phyloP scores from a whole-genome alignment of 306 rosid genomes.

The Fragaria nilgerrensis region DNA sequence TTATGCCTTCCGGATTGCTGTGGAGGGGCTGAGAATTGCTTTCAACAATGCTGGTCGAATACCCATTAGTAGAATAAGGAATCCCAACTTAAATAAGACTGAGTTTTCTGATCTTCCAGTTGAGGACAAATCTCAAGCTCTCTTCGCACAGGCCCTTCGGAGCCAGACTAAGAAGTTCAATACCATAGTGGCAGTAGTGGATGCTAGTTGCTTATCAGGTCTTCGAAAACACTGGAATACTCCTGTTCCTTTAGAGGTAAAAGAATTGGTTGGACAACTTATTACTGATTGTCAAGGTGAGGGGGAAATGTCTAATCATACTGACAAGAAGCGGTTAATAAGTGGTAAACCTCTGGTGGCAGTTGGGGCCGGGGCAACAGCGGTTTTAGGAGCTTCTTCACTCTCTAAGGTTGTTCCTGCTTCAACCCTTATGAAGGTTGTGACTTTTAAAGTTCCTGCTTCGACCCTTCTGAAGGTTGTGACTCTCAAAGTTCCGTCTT shows the following conservation, averaged over 20 bases:
- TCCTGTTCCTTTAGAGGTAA: slow-evolving; percentile 55
- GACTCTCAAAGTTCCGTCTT: slow-evolving; percentile 55
- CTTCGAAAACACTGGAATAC: slow-evolving; percentile 78
- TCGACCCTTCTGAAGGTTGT: slow-evolving; percentile 56
- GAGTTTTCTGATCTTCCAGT: slow-evolving; percentile 58
- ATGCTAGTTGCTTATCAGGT: slow-evolving; percentile 63
- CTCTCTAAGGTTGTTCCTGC: slow-evolving; percentile 51
- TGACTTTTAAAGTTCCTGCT: slow-evolving; percentile 37
- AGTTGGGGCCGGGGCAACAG: slow-evolving; percentile 84
- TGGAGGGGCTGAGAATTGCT: slow-evolving; percentile 78
- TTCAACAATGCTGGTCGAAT: slow-evolving; percentile 51
- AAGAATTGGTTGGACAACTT: slow-evolving; percentile 51
- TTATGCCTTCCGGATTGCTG: slow-evolving; percentile 58
- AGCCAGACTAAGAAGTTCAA: slow-evolving; percentile 60
- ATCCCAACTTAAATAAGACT: slow-evolving; percentile 13
- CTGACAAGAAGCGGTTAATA: slow-evolving; percentile 43
- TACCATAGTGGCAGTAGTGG: slow-evolving; percentile 73
- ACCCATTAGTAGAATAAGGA: slow-evolving; percentile 30
- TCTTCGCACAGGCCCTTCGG: slow-evolving; percentile 60
- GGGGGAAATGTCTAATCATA: slow-evolving; percentile 30
- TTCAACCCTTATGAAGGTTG: slow-evolving; percentile 19
- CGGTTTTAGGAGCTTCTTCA: slow-evolving; percentile 71
- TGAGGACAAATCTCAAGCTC: slow-evolving; percentile 61
- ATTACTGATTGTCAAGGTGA: slow-evolving; percentile 38
- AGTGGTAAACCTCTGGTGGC: slow-evolving; percentile 65